Percentiles rank a stretch among this genome's conserved stretches.
Evolutionary conservation across 73 alveolate species (phyloP).

Genomic region (Symbiodinium natans): DNA sequence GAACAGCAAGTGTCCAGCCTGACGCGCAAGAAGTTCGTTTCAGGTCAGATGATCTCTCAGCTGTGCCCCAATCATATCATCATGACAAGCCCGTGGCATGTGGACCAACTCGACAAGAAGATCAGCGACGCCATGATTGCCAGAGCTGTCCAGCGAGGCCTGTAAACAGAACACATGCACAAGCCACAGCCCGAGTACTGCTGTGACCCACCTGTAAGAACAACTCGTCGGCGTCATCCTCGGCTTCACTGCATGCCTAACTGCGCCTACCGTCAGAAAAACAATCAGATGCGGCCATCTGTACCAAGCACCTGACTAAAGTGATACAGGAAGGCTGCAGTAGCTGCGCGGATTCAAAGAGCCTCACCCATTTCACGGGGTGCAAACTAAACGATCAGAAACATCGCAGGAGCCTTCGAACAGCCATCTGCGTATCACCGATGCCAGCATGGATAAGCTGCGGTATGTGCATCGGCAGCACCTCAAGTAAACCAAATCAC

Average conservation of each 20-base stretch:
- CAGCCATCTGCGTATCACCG: conserved; percentile 54
- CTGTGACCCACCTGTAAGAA: background rate
- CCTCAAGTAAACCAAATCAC: background rate
- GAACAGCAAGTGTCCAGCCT: conserved; percentile 82
- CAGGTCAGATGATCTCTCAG: too few species aligned
- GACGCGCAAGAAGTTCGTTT: too few species aligned
- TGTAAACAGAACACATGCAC: too few species aligned
- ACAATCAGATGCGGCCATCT: background rate
- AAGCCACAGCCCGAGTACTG: too few species aligned
- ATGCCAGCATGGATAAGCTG: conserved; percentile 44
- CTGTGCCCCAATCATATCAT: background rate
- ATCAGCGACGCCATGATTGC: conserved; percentile 54
- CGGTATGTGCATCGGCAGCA: conserved; percentile 48
- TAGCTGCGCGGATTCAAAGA: conserved; percentile 45
- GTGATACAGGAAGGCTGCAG: conserved; percentile 51
- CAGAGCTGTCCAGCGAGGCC: background rate
- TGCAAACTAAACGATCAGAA: background rate
- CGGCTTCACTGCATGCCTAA: background rate
- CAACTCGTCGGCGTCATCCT: conserved; percentile 62
- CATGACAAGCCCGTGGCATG: background rate
- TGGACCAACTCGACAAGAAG: conserved; percentile 61
- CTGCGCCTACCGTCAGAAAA: background rate
- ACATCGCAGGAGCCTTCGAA: background rate
- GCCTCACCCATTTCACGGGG: background rate
- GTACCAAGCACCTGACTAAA: background rate